Conservation (phyloP, 179 eudicot species). For the Silene vulgaris region DNA sequence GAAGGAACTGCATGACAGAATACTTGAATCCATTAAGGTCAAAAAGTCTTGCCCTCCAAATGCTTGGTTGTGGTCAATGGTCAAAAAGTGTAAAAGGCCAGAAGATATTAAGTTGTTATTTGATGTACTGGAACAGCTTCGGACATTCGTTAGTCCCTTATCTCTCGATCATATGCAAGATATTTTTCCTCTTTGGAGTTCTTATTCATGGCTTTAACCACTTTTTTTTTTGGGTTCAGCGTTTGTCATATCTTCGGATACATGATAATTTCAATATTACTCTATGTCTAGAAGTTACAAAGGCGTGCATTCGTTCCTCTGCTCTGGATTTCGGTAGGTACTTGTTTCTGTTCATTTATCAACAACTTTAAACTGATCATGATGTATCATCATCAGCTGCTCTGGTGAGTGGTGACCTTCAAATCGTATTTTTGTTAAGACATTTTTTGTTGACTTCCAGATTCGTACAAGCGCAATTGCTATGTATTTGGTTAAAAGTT, state of each 20-base stretch:
- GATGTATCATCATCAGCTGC: not conserved
- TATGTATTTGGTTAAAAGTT: not conserved
- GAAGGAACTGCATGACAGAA: conserved; percentile 65
- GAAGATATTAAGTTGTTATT: conserved; percentile 71
- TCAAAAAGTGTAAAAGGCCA: conserved; percentile 46
- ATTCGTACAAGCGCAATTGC: not conserved
- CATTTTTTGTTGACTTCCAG: not conserved
- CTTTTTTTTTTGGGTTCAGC: conserved; percentile 39
- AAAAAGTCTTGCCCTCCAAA: conserved; percentile 76
- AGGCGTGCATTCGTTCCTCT: conserved; percentile 72
- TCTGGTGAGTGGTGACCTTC: not conserved
- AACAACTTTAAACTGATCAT: not conserved
- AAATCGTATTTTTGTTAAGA: not conserved
- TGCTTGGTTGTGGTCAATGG: conserved; percentile 85
- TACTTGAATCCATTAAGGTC: conserved; percentile 50
- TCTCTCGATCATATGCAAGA: not conserved
- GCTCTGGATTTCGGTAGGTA: conserved; percentile 74
- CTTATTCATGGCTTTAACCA: conserved; percentile 4
- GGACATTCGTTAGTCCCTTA: conserved; percentile 59
- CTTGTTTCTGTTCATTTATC: conserved; percentile 2
- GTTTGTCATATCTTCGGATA: conserved; percentile 84
- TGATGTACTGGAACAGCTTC: conserved; percentile 55
- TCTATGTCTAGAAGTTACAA: conserved; percentile 71
- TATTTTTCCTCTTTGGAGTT: conserved; percentile 10
- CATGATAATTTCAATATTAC: conserved; percentile 65